Evolutionary conservation across 73 alveolate genomes (phyloP), one percentile per base, ranked within the genome.

Genomic region (Loxodes magnus): DNA sequence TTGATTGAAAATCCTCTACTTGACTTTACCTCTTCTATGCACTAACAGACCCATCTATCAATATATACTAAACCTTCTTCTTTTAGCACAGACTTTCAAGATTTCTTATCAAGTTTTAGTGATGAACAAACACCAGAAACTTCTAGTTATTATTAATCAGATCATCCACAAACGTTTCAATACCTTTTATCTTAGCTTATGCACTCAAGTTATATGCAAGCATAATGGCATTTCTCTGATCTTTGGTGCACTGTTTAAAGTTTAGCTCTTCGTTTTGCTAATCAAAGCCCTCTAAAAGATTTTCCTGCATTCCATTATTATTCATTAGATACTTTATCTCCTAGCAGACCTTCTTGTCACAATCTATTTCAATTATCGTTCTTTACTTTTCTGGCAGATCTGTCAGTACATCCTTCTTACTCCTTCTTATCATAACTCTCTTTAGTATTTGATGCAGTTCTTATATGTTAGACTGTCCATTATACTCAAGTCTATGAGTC

Each of bases 381-480:
- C 96, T 77, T 28, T 74, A 57, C 56, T 91, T 91, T 5, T 74
- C 79, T 2, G 98, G 98, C 10, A 91, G 57, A 35, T 77, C 71
- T 37, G 67, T 61, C 29, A 91, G 71, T 16, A 91, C 96, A 42
- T 91, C 96, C 28, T 35, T 64, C 73, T 91, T 91, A 3, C 68
- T 68, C 46, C 98, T 56, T 44, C 98, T 68, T 5, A 91, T 76
- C 96, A 82, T 83, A 28, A 87, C 42, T 15, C 72, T 81, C 39
- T 5, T 25, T 33, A 91, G 82, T 25, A 87, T 19, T 48, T 51
- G 54, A 44, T 87, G 75, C 19, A 87, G 82, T 52, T 90, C 98
- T 33, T 55, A 51, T 6, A 66, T 61, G 62, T 82, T 51, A 25
- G 84, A 52, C 35, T 66, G 43, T 1, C 97, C 97, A 4, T 67